These are phyloP conservation scores for Peronosclerospora sorghi DNA, from an alignment of 352 stramenopile genomes.

Conservation along the genomic window DNA sequence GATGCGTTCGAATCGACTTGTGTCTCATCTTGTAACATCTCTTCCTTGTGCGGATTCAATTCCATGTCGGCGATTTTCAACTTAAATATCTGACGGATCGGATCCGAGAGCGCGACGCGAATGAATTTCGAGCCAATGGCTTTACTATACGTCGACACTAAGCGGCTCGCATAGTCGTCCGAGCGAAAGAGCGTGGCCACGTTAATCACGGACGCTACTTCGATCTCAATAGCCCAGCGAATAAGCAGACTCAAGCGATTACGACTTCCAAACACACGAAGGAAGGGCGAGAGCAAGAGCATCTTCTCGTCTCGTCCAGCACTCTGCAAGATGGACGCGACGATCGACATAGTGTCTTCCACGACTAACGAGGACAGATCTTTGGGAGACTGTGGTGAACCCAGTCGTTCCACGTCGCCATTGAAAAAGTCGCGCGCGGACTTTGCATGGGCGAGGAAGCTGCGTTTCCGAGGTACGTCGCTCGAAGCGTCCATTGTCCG, in stretches of 20 bases:
- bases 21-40: slow-evolving; percentile 25
- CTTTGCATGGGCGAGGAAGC: slow-evolving; percentile 28
- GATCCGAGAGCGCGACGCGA: slow-evolving; percentile 41
- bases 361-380: slow-evolving; percentile 44
- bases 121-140: slow-evolving; percentile 63
- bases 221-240: slow-evolving; percentile 65
- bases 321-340: slow-evolving; percentile 69
- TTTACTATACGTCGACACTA: slow-evolving; percentile 73
- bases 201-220: slow-evolving; percentile 60
- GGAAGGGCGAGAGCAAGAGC: slow-evolving; percentile 43
- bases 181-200: slow-evolving; percentile 72
- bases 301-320: slow-evolving; percentile 71
- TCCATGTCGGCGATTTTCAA: slow-evolving; percentile 68
- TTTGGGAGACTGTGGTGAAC: slow-evolving; percentile 18
- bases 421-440: slow-evolving; percentile 35
- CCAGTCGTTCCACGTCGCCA: slow-evolving; percentile 18
- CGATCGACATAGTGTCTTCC: slow-evolving; percentile 61
- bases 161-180: slow-evolving; percentile 57
- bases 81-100: slow-evolving; percentile 48
- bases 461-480: slow-evolving; percentile 17
- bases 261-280: slow-evolving; percentile 53
- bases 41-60: slow-evolving; percentile 49
- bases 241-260: slow-evolving; percentile 51
- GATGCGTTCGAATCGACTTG: slow-evolving; percentile 41
- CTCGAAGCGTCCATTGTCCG: slow-evolving; percentile 4